phyloP scores from a whole-genome alignment of 2,329 filamentous ascomycete genomes.

The Colletotrichum tabaci region DNA sequence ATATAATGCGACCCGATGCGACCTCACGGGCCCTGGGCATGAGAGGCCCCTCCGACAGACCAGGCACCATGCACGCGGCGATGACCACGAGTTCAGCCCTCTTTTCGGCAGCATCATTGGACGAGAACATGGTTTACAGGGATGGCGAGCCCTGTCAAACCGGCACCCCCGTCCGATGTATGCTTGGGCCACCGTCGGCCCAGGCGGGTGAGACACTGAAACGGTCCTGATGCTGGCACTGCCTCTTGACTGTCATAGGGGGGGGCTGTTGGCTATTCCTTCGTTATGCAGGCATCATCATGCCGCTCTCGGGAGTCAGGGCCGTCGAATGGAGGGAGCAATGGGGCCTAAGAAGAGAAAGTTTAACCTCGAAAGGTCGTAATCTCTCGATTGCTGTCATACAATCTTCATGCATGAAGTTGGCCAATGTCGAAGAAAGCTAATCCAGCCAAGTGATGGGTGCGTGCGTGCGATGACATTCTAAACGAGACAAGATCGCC shows the following conservation, averaged over 20 bases:
- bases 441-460: slow-evolving; percentile 11
- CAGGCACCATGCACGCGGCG: slow-evolving; percentile 10
- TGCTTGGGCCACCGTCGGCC: slow-evolving; percentile 36
- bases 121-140: slow-evolving; percentile 24
- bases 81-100: slow-evolving; percentile 11
- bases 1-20: slow-evolving; percentile 16
- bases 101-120: slow-evolving; percentile 19
- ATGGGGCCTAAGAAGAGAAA: background rate
- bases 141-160: slow-evolving; percentile 28
- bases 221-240: slow-evolving; percentile 36
- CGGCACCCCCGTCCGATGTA: slow-evolving; percentile 17
- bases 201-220: slow-evolving; percentile 31
- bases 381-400: background rate
- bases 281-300: no score
- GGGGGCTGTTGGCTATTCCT: background rate
- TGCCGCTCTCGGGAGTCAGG: no score
- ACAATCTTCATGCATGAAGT: slow-evolving; percentile 2
- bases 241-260: slow-evolving; percentile 22
- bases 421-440: slow-evolving; percentile 1
- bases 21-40: slow-evolving; percentile 23
- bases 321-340: background rate
- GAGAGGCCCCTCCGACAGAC: slow-evolving; percentile 11
- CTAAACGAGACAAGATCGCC: background rate
- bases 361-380: background rate
- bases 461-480: background rate